These are phyloP conservation scores for Benincasa hispida DNA, from an alignment of 306 rosid species.

Conservation along the genomic window DNA sequence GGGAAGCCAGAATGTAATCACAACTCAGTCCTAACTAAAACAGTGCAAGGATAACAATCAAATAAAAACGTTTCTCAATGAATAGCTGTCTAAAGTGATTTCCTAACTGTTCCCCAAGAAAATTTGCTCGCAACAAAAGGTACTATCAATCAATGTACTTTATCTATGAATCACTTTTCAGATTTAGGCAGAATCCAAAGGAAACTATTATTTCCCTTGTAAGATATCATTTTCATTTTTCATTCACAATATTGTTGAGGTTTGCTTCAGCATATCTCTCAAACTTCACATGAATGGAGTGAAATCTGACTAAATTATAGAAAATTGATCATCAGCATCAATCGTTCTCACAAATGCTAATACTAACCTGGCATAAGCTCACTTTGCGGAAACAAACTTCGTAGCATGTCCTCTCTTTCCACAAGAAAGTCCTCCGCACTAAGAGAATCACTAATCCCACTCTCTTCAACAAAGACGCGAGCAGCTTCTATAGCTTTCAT, in stretches of 20 bases:
- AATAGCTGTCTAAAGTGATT: neutral
- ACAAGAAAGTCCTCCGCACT: constrained; percentile 59
- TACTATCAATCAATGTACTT: neutral
- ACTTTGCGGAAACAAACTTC: constrained; percentile 54
- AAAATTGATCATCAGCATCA: neutral
- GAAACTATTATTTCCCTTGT: neutral
- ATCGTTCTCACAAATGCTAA: neutral
- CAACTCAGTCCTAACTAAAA: neutral
- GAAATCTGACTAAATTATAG: neutral
- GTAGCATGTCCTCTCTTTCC: constrained; percentile 72
- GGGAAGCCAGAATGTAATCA: neutral
- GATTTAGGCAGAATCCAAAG: neutral
- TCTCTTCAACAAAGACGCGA: constrained; percentile 65
- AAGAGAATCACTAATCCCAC: constrained; percentile 56
- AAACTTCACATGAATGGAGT: neutral
- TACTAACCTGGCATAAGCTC: constrained; percentile 78
- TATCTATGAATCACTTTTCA: neutral
- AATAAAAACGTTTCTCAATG: neutral
- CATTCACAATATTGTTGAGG: neutral
- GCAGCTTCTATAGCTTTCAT: constrained; percentile 88
- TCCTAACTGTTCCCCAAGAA: neutral
- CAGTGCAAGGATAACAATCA: neutral
- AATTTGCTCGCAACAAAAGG: neutral
- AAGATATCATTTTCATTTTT: neutral
- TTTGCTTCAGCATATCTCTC: neutral